Evolutionary conservation across 192 early-diverging fungal species (phyloP), one percentile per base, ranked within the genome.

Genomic region (Backusella westeae): DNA sequence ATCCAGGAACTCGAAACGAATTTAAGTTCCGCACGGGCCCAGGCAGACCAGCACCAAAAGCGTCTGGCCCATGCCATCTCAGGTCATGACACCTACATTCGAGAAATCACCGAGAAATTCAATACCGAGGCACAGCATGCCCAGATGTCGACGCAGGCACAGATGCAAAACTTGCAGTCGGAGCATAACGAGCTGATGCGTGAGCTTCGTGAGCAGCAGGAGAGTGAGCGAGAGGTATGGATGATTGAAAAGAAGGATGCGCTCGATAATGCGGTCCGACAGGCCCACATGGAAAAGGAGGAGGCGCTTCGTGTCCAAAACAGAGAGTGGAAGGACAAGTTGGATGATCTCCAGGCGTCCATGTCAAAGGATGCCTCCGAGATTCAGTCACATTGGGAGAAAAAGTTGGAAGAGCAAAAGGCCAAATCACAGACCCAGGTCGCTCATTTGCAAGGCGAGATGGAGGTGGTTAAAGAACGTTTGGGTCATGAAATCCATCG

Each of bases 221-320:
- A 75, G 19, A 67, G 15, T 0, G 74, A 75, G 44, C 67, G 44
- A 17, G 63, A 75, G 26, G 65, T 75, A 4, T 75, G 74, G 74
- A 19, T 34, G 17, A 75, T 75, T 42, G 74, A 75, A 46, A 38
- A 75, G 14, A 38, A 67, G 32, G 34, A 65, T 49, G 26, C 26
- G 3, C 8, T 67, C 1, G 74, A 75, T n/a, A 14, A 75, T 15
- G 15, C 67, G 19, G 29, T 9, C 1, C 35, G 74, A 44, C 41
- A 67, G 29, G 26, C 44, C 23, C 6, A 29, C 6, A 6, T 32
- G 15, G 70, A 46, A 32, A 63, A 75, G 36, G 59, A 75, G 19
- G 63, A 75, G 10, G 63, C 63, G 4, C 42, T 44, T 7, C 38
- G 65, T 12, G 65, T 67, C 34, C 4, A 46, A 21, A 65, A 41